These are phyloP conservation scores for Fusarium fracticaudum DNA, from an alignment of 2,329 filamentous ascomycete genomes.

Conservation along the genomic window DNA sequence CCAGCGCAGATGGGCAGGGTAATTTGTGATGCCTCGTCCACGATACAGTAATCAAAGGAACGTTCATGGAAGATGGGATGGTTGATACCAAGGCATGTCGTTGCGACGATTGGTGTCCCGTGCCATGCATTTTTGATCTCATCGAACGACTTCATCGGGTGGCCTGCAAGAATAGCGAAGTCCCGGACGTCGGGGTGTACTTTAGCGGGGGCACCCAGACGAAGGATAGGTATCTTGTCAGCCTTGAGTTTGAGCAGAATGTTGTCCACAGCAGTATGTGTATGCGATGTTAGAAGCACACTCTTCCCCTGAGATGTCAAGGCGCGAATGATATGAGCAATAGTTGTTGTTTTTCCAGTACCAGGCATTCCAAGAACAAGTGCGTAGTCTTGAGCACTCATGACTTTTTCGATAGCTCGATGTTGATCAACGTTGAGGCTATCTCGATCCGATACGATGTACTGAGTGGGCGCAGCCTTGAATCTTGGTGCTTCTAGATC, in stretches of 20 bases:
- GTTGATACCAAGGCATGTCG: constrained; percentile 91
- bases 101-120: constrained; percentile 87
- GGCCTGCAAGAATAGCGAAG: constrained; percentile 82
- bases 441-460: constrained; percentile 68
- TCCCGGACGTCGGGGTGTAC: constrained; percentile 87
- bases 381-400: constrained; percentile 94
- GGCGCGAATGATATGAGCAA: constrained; percentile 94
- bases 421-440: constrained; percentile 88
- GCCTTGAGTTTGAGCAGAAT: constrained; percentile 91
- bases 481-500: constrained; percentile 80
- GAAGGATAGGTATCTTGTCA: constrained; percentile 80
- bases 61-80: constrained; percentile 89
- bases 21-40: constrained; percentile 97
- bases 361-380: constrained; percentile 98
- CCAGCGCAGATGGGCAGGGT: constrained; percentile 94
- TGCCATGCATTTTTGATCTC: constrained; percentile 88
- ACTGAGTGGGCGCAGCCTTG: constrained; percentile 71
- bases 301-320: constrained; percentile 90
- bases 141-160: constrained; percentile 79
- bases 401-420: constrained; percentile 89
- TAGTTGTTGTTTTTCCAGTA: constrained; percentile 97
- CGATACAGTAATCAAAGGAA: constrained; percentile 96
- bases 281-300: constrained; percentile 93
- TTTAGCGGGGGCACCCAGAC: constrained; percentile 86
- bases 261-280: constrained; percentile 97